Conservation (phyloP, 2,329 filamentous ascomycete species). For the Sclerotinia minor region DNA sequence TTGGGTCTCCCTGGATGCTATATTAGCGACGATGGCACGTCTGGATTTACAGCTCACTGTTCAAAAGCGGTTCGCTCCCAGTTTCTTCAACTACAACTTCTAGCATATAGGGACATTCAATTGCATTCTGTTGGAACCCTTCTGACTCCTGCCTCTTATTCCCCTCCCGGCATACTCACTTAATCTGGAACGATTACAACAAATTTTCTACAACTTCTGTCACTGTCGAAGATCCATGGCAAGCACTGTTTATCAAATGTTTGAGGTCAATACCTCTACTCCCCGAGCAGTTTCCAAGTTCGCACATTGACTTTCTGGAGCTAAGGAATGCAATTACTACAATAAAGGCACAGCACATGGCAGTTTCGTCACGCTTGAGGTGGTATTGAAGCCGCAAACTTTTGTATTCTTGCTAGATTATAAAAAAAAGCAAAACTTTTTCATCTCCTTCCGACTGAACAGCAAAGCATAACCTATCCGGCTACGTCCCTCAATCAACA, state of each 20-base stretch:
- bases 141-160: background rate
- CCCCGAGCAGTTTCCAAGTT: background rate
- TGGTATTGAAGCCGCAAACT: background rate
- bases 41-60: background rate
- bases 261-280: no score
- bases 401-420: constrained; percentile 11
- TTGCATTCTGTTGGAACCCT: background rate
- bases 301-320: background rate
- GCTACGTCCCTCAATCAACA: no score
- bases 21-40: constrained; percentile 3
- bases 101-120: background rate
- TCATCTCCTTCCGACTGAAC: background rate
- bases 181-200: background rate
- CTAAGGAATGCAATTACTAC: background rate
- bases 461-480: background rate
- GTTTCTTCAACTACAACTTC: background rate
- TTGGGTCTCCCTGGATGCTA: background rate
- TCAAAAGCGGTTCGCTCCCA: background rate
- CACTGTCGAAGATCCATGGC: background rate
- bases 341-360: background rate
- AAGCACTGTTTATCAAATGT: background rate
- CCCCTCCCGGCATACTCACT: background rate
- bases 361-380: background rate
- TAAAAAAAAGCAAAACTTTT: constrained; percentile 1
- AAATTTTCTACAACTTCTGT: background rate